These are phyloP conservation scores for Pseudevernia furfuracea DNA, from an alignment of 495 filamentous ascomycete genomes.

Conservation along the genomic window DNA sequence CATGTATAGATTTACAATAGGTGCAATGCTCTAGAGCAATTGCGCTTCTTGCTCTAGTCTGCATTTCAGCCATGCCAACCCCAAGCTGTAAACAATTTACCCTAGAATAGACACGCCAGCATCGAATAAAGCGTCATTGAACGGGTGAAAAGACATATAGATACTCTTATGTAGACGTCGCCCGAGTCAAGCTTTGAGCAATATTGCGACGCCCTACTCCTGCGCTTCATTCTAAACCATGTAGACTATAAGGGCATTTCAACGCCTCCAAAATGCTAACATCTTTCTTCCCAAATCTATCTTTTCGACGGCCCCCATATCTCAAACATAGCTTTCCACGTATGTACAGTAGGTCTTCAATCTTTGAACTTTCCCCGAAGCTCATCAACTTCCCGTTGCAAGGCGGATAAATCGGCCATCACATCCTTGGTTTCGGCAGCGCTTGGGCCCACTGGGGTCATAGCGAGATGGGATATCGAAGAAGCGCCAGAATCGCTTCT, in stretches of 20 bases:
- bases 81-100: background rate
- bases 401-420: slow-evolving; percentile 56
- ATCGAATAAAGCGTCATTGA: background rate
- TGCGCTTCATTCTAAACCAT: background rate
- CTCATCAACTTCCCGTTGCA: slow-evolving; percentile 68
- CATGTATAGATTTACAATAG: too few species aligned
- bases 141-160: background rate
- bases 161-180: background rate
- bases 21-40: too few species aligned
- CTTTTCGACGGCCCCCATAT: slow-evolving; percentile 4
- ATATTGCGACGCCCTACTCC: slow-evolving; percentile 1
- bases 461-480: slow-evolving; percentile 20
- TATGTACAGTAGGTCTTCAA: slow-evolving; percentile 8
- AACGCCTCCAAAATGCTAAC: background rate
- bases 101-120: background rate
- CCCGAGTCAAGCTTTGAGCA: background rate
- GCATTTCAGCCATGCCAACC: too few species aligned
- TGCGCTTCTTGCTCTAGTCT: too few species aligned
- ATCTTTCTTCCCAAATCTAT: background rate
- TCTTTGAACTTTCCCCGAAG: slow-evolving; percentile 46
- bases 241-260: background rate
- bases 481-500: slow-evolving; percentile 26
- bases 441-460: slow-evolving; percentile 6
- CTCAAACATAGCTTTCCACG: background rate
- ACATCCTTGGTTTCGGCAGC: slow-evolving; percentile 42